Evolutionary conservation across 768 basidiomycete species (phyloP).

Genomic region (Serendipita sp.): DNA sequence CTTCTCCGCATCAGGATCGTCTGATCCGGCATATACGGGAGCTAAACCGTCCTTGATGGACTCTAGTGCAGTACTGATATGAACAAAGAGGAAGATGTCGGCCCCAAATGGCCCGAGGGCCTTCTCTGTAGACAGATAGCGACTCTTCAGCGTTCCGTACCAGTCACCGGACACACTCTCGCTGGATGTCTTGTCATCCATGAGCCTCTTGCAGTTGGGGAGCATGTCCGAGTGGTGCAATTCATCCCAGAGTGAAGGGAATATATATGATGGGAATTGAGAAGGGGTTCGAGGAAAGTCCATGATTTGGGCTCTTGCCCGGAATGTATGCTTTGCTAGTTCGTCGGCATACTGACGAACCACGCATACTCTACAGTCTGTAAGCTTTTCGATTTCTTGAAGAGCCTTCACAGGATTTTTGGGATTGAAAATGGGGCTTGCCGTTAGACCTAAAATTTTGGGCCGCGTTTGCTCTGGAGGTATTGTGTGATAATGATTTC

Average conservation of each 20-base stretch:
- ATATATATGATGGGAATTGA: conserved; percentile 37
- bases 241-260: conserved; percentile 38
- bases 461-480: conserved; percentile 31
- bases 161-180: background rate
- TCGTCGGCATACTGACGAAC: conserved; percentile 58
- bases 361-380: conserved; percentile 60
- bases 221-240: conserved; percentile 27
- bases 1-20: background rate
- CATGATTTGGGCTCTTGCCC: conserved; percentile 51
- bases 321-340: conserved; percentile 42
- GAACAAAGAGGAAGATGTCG: conserved; percentile 36
- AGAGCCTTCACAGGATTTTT: conserved; percentile 53
- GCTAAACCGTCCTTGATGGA: background rate
- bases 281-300: conserved; percentile 38
- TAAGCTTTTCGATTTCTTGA: conserved; percentile 44
- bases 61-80: background rate
- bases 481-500: conserved; percentile 35
- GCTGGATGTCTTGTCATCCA: conserved; percentile 33
- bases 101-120: conserved; percentile 63
- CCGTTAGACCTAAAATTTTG: conserved; percentile 88
- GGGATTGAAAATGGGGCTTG: conserved; percentile 74
- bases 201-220: conserved; percentile 26
- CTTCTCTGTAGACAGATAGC: conserved; percentile 43
- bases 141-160: conserved; percentile 27
- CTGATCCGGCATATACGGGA: background rate